Evolutionary conservation across 768 basidiomycete species (phyloP).

Genomic region (Hygrophoropsis aurantiaca): DNA sequence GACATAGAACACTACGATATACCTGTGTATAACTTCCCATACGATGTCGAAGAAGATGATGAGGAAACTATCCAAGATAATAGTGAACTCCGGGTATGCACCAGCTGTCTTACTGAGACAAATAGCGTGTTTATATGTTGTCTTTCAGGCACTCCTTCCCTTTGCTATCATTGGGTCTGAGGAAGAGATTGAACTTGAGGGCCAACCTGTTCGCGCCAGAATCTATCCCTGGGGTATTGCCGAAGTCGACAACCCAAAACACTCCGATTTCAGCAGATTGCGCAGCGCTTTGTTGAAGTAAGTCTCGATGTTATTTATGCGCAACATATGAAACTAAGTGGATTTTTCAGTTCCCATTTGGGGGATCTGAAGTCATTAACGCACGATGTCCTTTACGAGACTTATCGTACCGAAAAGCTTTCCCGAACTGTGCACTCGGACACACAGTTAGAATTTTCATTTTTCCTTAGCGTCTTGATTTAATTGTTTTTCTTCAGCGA

Average conservation of each 20-base stretch:
- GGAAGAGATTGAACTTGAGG: conserved; percentile 93
- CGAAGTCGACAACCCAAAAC: conserved; percentile 98
- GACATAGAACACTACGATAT: conserved; percentile 99
- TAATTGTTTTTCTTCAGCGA: conserved; percentile 48
- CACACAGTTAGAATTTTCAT: conserved; percentile 50
- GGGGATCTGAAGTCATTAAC: conserved; percentile 93
- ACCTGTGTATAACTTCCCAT: conserved; percentile 99
- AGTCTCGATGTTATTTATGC: conserved; percentile 11
- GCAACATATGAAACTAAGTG: neutral
- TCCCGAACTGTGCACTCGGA: conserved; percentile 86
- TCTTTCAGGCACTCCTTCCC: conserved; percentile 78
- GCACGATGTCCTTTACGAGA: conserved; percentile 93
- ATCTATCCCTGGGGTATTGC: conserved; percentile 99
- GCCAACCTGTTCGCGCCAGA: conserved; percentile 87
- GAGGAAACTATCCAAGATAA: conserved; percentile 98
- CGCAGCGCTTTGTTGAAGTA: conserved; percentile 90
- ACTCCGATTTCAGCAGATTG: conserved; percentile 96
- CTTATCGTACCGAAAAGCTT: conserved; percentile 96
- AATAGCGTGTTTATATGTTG: conserved; percentile 4
- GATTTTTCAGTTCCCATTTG: conserved; percentile 75
- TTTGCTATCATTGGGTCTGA: conserved; percentile 98
- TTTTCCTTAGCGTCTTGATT: conserved; percentile 11
- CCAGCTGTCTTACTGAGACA: conserved; percentile 1
- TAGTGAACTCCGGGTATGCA: conserved; percentile 82
- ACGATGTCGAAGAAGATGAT: conserved; percentile 98